Percentiles rank a stretch among this genome's conserved stretches.
phyloP scores from a whole-genome alignment of 495 filamentous ascomycete species.

The Xylaria cubensis region DNA sequence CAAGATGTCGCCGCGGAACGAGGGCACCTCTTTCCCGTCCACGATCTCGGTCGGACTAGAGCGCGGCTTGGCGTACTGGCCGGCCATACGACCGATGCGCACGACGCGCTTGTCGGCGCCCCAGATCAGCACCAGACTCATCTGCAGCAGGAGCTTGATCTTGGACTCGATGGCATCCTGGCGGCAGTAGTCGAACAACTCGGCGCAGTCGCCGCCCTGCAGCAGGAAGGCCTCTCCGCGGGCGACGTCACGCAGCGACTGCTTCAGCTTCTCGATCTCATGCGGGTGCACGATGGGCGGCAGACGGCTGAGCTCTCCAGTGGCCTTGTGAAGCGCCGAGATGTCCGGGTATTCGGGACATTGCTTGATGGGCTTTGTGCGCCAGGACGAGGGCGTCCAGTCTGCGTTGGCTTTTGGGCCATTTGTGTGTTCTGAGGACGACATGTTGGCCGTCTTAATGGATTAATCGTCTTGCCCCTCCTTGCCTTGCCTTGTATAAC shows the following conservation, averaged over 20 bases:
- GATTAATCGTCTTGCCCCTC: background rate
- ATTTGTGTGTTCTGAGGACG: constrained; percentile 16
- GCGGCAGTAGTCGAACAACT: constrained; percentile 96
- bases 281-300: constrained; percentile 89
- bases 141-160: constrained; percentile 94
- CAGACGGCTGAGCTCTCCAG: constrained; percentile 74
- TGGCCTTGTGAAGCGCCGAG: constrained; percentile 65
- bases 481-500: background rate
- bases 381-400: constrained; percentile 79
- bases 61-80: constrained; percentile 94
- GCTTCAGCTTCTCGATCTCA: constrained; percentile 82
- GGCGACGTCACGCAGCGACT: constrained; percentile 81
- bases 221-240: constrained; percentile 92
- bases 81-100: constrained; percentile 93
- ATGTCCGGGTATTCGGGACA: constrained; percentile 79
- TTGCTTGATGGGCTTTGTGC: constrained; percentile 89
- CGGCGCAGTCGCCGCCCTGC: constrained; percentile 96
- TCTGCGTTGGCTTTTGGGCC: constrained; percentile 4
- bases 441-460: background rate
- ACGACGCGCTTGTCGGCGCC: constrained; percentile 91
- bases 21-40: constrained; percentile 80
- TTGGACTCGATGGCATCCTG: constrained; percentile 89
- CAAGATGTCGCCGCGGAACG: constrained; percentile 93
- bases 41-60: constrained; percentile 86
- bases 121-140: constrained; percentile 92